Evolutionary conservation across 768 basidiomycete species (phyloP).

Genomic region (Boletus patriciae): DNA sequence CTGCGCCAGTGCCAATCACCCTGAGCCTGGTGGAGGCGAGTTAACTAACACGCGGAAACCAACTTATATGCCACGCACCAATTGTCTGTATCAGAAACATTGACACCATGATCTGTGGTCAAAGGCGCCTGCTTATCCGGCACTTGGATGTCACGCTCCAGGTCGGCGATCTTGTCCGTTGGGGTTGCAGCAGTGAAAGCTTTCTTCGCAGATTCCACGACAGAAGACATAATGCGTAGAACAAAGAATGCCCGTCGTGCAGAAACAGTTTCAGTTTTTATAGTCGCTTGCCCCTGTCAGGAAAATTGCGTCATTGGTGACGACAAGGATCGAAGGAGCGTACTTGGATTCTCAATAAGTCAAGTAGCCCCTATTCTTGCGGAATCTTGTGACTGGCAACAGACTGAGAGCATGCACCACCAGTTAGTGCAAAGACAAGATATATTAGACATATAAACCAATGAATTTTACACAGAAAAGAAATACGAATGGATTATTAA

Average conservation of each 20-base stretch:
- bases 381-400: too few relatives aligned
- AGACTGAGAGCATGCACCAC: too few relatives aligned
- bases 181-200: constrained; percentile 4
- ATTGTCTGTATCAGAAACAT: constrained; percentile 60
- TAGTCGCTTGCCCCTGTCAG: constrained; percentile 9
- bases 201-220: constrained; percentile 17
- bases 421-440: background rate
- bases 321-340: background rate
- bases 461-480: background rate
- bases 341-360: background rate
- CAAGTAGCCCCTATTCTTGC: background rate
- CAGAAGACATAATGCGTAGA: constrained; percentile 13
- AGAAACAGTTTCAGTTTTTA: background rate
- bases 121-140: constrained; percentile 16
- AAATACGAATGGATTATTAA: constrained; percentile 6
- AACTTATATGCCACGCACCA: constrained; percentile 41
- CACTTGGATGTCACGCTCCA: constrained; percentile 28
- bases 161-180: constrained; percentile 23
- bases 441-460: constrained; percentile 20
- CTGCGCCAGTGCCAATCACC: constrained; percentile 40
- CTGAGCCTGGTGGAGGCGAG: constrained; percentile 47
- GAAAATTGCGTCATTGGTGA: constrained; percentile 27
- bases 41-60: constrained; percentile 6
- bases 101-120: constrained; percentile 65
- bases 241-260: background rate